Evolutionary conservation across 1,139 yeast species (phyloP).

Genomic region (Nakaseomyces sp.): DNA sequence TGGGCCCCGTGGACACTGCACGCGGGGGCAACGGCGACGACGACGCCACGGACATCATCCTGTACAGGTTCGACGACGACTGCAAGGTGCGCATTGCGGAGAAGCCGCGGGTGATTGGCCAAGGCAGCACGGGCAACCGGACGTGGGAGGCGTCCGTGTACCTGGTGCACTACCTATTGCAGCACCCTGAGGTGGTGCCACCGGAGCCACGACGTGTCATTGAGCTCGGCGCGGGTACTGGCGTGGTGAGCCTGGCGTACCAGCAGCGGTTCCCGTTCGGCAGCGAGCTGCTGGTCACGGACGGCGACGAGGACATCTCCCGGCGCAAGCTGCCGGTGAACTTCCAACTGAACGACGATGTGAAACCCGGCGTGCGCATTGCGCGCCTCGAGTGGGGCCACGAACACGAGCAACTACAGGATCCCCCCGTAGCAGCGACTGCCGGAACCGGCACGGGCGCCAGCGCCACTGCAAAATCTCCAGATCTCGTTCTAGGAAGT

Average conservation of each 20-base stretch:
- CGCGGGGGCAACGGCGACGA: no score
- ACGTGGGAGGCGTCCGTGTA: conserved; percentile 95
- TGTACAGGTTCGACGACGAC: conserved; percentile 35
- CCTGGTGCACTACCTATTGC: conserved; percentile 41
- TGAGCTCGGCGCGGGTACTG: conserved; percentile 89
- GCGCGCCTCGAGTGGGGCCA: conserved; percentile 52
- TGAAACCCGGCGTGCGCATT: conserved; percentile 7
- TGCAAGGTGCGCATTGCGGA: conserved; percentile 43
- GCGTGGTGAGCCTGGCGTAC: conserved; percentile 57
- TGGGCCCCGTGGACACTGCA: no score
- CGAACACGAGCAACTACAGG: no score
- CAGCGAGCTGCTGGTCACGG: conserved; percentile 49
- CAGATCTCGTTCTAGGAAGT: conserved; percentile 52
- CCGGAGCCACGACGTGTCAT: conserved; percentile 32
- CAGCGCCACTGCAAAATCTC: neutral
- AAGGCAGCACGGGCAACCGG: conserved; percentile 78
- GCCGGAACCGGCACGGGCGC: neutral
- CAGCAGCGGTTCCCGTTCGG: conserved; percentile 9
- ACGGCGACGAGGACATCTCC: conserved; percentile 66
- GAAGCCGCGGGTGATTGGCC: conserved; percentile 53
- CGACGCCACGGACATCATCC: conserved; percentile 47
- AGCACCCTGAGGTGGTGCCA: neutral
- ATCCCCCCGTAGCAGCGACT: no score
- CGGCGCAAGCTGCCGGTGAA: conserved; percentile 39
- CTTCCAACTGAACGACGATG: conserved; percentile 39